These are phyloP conservation scores for Platanthera guangdongensis DNA, from an alignment of 106 monocot genomes.

Conservation along the genomic window DNA sequence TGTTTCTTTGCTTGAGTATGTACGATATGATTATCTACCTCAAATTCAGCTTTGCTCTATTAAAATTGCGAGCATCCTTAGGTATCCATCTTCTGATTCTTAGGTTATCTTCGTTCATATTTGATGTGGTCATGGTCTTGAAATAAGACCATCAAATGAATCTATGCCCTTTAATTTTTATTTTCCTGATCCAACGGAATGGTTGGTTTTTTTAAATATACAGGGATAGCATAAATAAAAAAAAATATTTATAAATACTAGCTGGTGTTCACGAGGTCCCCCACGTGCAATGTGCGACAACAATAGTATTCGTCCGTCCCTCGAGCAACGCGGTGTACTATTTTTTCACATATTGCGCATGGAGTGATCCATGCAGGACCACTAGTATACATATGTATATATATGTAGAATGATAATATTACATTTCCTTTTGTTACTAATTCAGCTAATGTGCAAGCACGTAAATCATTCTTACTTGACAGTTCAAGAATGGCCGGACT, in stretches of 20 bases:
- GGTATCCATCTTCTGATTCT: conserved; percentile 30
- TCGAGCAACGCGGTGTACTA: no score
- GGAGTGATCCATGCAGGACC: no score
- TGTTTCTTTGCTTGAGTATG: conserved; percentile 77
- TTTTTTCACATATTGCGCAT: no score
- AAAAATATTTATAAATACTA: no score
- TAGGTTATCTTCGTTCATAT: conserved; percentile 1
- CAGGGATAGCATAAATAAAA: neutral
- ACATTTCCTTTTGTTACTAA: neutral
- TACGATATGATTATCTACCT: conserved; percentile 69
- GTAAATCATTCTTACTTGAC: neutral
- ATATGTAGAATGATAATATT: neutral
- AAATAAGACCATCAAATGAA: no score
- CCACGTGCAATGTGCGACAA: no score
- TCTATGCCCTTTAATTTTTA: neutral
- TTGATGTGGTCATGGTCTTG: neutral
- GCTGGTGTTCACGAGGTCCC: no score
- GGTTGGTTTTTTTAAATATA: neutral
- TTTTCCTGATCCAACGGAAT: neutral
- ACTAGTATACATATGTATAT: no score
- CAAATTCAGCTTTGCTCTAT: conserved; percentile 78
- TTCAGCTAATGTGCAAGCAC: neutral
- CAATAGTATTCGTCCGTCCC: no score
- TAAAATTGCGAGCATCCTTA: conserved; percentile 67
- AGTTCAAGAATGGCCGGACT: conserved; percentile 86